These are phyloP conservation scores for Agrostemma githago DNA, from an alignment of 148 eudicot genomes.

Conservation along the genomic window DNA sequence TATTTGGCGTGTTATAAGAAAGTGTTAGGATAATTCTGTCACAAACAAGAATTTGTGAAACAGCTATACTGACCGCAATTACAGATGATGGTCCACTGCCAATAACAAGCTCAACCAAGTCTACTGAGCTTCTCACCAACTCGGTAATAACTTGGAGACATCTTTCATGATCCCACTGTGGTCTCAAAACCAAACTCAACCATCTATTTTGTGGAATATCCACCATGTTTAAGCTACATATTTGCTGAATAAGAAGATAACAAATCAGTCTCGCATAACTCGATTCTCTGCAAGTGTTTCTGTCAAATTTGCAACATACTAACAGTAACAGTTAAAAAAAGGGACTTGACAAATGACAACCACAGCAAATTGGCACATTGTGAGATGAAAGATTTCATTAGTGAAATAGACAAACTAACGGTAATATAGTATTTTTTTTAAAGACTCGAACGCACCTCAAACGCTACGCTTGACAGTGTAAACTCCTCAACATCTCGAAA, in stretches of 20 bases:
- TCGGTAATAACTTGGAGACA: not conserved
- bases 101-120: conserved; percentile 1
- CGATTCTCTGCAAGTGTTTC: not conserved
- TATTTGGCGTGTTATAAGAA: too few relatives aligned
- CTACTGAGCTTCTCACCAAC: conserved; percentile 4
- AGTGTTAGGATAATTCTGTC: too few relatives aligned
- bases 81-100: not conserved
- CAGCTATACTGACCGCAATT: not conserved
- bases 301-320: not conserved
- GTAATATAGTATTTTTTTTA: too few relatives aligned
- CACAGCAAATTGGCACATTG: too few relatives aligned
- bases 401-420: too few relatives aligned
- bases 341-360: too few relatives aligned
- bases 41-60: not conserved
- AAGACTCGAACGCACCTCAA: not conserved
- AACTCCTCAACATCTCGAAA: not conserved
- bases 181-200: not conserved
- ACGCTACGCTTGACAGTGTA: not conserved
- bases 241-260: not conserved
- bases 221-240: not conserved
- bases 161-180: not conserved
- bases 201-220: conserved; percentile 6
- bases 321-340: too few relatives aligned
- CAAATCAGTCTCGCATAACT: too few relatives aligned
- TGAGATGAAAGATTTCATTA: too few relatives aligned